Evolutionary conservation across 1,284 basidiomycete genomes (phyloP), one percentile per base, ranked within the genome.

Genomic region (Cystobasidiaceae sp.): DNA sequence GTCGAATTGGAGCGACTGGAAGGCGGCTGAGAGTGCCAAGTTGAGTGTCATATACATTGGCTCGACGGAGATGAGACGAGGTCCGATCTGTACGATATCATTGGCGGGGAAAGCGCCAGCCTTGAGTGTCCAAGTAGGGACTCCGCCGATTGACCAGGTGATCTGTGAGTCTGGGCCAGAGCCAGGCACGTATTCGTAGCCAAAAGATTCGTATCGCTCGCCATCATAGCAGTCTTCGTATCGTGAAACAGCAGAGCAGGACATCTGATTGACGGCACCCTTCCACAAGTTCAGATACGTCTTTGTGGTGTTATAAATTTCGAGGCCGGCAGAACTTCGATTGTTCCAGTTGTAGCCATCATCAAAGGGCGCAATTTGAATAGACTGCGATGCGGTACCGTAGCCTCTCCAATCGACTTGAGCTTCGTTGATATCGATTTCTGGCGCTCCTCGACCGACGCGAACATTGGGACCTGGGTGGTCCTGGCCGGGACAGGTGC

Each of bases 121-220:
- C 39, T 84, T 82, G 58, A 97, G 71, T 2, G 85, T 88, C 90
- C 90, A 97, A 32, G 85, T 83, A 58, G 82, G 78, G 71, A 83
- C 77, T 67, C 78, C 81, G 67, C 85, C 80, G 30, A 84, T 77
- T 33, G 89, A 82, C 91, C 91, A 93, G 27, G 83, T 82, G 71
- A 93, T 88, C 75, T 90, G 91, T 80, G 89, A 76, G 44, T 81
- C 80, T 58, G 81, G 78, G 46, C 77, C 80, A 65, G 77, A 61
- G 51, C 83, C 84, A 33, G 84, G 81, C 60, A 81, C 77, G 69
- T 87, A 86, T 74, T 87, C 85, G 70, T 83, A 84, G 0, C 85
- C 86, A 71, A 87, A 88, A 2, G 80, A 73, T 2, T 81, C 79
- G 72, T 78, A 84, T 61, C 80, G 80, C 4, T 78, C 79, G 3